Conservation (phyloP, 2,329 filamentous ascomycete species). For the Fusarium foetens region DNA sequence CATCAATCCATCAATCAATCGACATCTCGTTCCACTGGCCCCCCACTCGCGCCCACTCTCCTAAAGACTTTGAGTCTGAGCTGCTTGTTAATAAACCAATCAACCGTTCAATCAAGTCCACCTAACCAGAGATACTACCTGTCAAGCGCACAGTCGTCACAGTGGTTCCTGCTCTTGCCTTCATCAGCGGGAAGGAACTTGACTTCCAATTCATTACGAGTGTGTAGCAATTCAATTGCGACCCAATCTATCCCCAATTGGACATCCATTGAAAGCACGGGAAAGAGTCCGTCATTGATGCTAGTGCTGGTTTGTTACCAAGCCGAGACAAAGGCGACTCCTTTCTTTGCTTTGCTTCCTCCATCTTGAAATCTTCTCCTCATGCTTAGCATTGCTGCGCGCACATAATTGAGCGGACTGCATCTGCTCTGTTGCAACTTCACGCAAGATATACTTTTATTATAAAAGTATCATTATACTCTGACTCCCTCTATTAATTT, state of each 20-base stretch:
- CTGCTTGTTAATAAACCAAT: slow-evolving; percentile 33
- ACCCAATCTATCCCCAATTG: slow-evolving; percentile 38
- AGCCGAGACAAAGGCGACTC: slow-evolving; percentile 9
- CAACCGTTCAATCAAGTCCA: slow-evolving; percentile 7
- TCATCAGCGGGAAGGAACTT: slow-evolving; percentile 13
- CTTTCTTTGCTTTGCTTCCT: slow-evolving; percentile 5
- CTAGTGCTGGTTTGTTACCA: slow-evolving; percentile 20
- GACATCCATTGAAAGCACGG: slow-evolving; percentile 26
- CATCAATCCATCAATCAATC: slow-evolving; percentile 34
- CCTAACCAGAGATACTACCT: neutral
- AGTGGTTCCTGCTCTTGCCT: slow-evolving; percentile 16
- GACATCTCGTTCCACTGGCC: slow-evolving; percentile 44
- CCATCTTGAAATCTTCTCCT: neutral
- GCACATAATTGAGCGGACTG: slow-evolving; percentile 4
- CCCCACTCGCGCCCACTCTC: slow-evolving; percentile 36
- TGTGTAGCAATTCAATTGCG: slow-evolving; percentile 17
- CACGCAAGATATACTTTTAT: slow-evolving; percentile 6
- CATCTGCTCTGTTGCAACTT: slow-evolving; percentile 4
- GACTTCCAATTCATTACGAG: slow-evolving; percentile 1
- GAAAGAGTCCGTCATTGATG: slow-evolving; percentile 13
- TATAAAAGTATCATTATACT: neutral
- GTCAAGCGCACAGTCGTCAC: slow-evolving; percentile 28
- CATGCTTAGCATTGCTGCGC: slow-evolving; percentile 22
- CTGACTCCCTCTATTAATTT: slow-evolving; percentile 15
- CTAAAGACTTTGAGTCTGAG: slow-evolving; percentile 6